Evolutionary conservation across 768 basidiomycete species (phyloP).

Genomic region (Lactifluus volemus): DNA sequence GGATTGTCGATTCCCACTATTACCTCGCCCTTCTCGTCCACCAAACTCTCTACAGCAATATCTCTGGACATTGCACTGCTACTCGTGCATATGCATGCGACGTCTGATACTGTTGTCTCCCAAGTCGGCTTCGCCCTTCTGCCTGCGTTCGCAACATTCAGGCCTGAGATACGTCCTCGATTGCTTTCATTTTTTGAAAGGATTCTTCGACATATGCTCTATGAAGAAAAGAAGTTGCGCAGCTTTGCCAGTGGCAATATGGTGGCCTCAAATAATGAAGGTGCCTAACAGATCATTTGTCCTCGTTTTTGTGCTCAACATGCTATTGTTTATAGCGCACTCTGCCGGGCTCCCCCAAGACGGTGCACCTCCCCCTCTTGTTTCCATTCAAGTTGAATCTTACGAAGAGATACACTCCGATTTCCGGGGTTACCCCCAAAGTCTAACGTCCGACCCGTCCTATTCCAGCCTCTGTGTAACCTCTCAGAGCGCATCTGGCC

Average conservation of each 20-base stretch:
- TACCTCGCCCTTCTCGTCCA: constrained; percentile 55
- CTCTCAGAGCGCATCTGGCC: constrained; percentile 51
- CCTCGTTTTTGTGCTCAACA: background rate
- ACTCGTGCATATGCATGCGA: constrained; percentile 46
- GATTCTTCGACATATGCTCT: constrained; percentile 46
- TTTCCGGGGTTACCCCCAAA: constrained; percentile 19
- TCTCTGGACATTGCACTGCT: constrained; percentile 65
- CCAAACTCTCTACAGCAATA: constrained; percentile 70
- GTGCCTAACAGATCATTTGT: background rate
- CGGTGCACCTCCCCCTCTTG: background rate
- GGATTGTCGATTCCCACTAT: constrained; percentile 61
- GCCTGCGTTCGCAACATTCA: constrained; percentile 69
- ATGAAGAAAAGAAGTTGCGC: constrained; percentile 32
- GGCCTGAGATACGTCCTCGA: constrained; percentile 48
- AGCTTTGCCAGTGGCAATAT: constrained; percentile 4
- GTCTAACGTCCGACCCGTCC: constrained; percentile 16
- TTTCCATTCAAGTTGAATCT: constrained; percentile 22
- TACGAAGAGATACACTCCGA: background rate
- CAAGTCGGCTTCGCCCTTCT: constrained; percentile 60
- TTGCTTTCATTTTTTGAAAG: constrained; percentile 63
- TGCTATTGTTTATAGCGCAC: background rate
- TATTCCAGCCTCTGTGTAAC: constrained; percentile 16
- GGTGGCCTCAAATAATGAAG: background rate
- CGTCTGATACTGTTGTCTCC: constrained; percentile 43
- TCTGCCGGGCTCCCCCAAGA: background rate